Base-by-base conservation (phyloP, 2,329 filamentous ascomycete genomes). In the Neopestalotiopsis sp. region DNA sequence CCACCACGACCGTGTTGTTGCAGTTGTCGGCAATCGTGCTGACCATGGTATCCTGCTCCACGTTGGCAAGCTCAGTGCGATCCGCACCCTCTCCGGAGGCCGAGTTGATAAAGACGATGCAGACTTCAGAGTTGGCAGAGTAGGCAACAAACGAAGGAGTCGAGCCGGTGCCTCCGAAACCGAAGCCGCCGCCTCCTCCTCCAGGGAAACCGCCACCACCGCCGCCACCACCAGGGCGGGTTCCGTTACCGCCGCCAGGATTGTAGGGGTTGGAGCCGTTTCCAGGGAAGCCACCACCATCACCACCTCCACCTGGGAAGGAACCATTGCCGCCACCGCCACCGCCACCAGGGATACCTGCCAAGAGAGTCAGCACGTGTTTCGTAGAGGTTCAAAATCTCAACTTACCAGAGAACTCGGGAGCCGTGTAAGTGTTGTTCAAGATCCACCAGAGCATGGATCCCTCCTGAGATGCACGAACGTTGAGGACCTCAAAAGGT, bases 1-100 rank as follows among this genome's bases (percentile, higher is more conserved):
- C 85, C 70, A 92, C 84, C 34, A 92, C 87, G 56, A 93, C 84
- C 12, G 90, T 92, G 81, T 92, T 92, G 81, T 90, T 90, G 81
- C 87, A 90, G 68, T 85, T 80, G 4, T 84, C 82, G 1, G 88
- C 85, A 9, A 91, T 88, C 42, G 88, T 88, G 66, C 85, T 80
- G 72, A 92, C 88, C 66, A 92, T 76, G 6, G 83, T 81, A 64
- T 92, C 89, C 61, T 74, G 73, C 2, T 71, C 65, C 14, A 7
- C 34, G 24, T 67, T 61, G 12, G 34, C 32, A 14, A 67, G 38
- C 20, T 61, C 53, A 10, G n/a, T 61, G 34, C 65, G 65, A 32
- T 67, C 65, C 12, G 56, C 30, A 24, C 65, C 65, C 42, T 67
- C 65, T 13, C 65, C 65, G 10, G 65, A 67, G 6, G 17, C 20